Evolutionary conservation across 202 grass and related monocot species (phyloP).

Genomic region (Saccharum hybrid): DNA sequence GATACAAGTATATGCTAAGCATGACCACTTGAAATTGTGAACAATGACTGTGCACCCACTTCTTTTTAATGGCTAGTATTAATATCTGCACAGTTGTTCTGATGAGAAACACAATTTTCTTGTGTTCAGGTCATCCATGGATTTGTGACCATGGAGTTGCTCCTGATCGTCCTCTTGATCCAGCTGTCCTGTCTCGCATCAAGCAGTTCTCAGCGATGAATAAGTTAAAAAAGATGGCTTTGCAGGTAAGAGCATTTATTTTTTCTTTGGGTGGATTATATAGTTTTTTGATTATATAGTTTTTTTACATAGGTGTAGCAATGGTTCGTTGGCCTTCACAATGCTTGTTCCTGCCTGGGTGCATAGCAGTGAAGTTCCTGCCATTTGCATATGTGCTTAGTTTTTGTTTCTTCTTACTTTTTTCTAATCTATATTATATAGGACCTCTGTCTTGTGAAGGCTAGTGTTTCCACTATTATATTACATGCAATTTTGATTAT

Average conservation of each 20-base stretch:
- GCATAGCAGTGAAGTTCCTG: no score
- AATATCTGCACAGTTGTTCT: constrained; percentile 13
- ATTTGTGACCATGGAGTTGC: constrained; percentile 88
- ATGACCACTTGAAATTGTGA: neutral
- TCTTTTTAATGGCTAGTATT: constrained; percentile 2
- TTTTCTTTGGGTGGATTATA: constrained; percentile 6
- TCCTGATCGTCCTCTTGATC: constrained; percentile 93
- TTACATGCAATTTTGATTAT: no score
- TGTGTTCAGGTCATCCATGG: constrained; percentile 80
- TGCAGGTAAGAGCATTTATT: constrained; percentile 52
- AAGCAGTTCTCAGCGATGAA: constrained; percentile 97
- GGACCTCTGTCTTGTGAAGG: no score
- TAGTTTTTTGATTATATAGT: no score
- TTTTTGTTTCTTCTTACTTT: no score
- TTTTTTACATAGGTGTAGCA: no score
- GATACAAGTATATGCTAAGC: no score
- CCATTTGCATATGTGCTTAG: no score
- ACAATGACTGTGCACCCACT: neutral
- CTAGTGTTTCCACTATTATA: no score
- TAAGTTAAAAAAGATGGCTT: constrained; percentile 98
- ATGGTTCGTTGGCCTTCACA: no score
- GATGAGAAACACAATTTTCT: constrained; percentile 15
- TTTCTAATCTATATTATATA: no score
- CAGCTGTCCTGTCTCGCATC: constrained; percentile 90
- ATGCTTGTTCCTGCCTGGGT: no score